Evolutionary conservation across 352 stramenopile genomes (phyloP).

Genomic region (Globisporangium spinosum): DNA sequence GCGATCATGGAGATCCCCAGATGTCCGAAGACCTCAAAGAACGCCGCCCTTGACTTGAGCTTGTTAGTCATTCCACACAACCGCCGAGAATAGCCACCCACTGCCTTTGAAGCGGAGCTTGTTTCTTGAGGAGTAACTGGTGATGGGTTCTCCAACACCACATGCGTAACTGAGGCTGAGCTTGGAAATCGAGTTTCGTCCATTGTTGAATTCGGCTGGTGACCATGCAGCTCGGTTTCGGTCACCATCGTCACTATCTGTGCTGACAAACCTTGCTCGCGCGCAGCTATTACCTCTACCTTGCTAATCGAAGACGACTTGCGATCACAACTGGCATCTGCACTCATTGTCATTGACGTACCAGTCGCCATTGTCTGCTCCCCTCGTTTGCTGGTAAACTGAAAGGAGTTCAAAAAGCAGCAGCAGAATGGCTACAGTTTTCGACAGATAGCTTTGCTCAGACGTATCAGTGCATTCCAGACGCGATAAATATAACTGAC

Average conservation of each 20-base stretch:
- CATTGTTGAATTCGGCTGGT: neutral
- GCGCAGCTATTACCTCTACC: neutral
- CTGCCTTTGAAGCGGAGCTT: neutral
- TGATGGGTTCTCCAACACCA: neutral
- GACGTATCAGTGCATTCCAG: neutral
- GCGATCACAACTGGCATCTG: neutral
- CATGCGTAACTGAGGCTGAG: neutral
- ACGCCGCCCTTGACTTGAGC: neutral
- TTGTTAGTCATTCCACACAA: neutral
- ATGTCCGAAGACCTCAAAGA: constrained; percentile 34
- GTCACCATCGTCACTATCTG: neutral
- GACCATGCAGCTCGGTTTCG: neutral
- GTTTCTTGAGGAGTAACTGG: neutral
- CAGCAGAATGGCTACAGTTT: neutral
- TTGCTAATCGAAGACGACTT: neutral
- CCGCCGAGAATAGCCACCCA: too few relatives aligned
- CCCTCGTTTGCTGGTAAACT: neutral
- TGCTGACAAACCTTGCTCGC: neutral
- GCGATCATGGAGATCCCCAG: constrained; percentile 39
- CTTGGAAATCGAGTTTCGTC: neutral
- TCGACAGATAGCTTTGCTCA: neutral
- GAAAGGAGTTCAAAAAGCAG: neutral
- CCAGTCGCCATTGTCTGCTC: neutral
- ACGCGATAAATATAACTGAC: neutral
- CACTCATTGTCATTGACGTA: neutral